Base-by-base conservation (phyloP, 345 rosid species). In the Boechera divaricarpa region DNA sequence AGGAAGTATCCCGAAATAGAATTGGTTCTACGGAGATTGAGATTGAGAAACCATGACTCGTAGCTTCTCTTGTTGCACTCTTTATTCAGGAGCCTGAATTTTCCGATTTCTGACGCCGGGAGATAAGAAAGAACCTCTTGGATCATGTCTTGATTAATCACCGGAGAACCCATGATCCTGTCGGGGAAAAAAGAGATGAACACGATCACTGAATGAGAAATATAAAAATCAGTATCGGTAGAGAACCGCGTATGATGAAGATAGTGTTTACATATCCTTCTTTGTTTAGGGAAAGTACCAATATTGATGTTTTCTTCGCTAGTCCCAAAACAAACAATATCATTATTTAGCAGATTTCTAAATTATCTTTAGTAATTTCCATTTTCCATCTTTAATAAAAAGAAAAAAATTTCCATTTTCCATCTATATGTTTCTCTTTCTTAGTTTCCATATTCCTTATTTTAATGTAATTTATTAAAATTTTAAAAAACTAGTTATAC, bases 41-140 rank as follows among this genome's bases (percentile, higher is more conserved):
- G 77, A 7, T 55, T n/a, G 41, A 35, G 33, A 33, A 75, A 75
- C 42, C 52, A 66, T 47, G 67, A 57, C 24, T 35, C 24, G 41
- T 74, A 66, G 16, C 39, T 74, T 56, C 49, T 55, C 24, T 65
- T 66, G 65, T 65, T 74, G 31, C 49, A 45, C n/a, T 74, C 71
- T 64, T 44, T 74, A 54, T 74, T 47, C 15, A 74, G 1, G 38
- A 53, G 13, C 15, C 72, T 74, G 4, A 3, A 74, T 6, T 32
- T 65, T 55, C 26, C 15, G 21, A 55, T 4, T 0, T 32, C 7
- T 3, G 57, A 32, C 5, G 31, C 7, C 10, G 58, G 72, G 13
- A 49, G n/a, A 45, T 26, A 15, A 44, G 78, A 64, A 45, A 74
- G 39, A 74, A 74, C 35, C 48, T 74, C 66, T 12, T 41, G 10